A percentile compares a stretch with the other conserved stretches of the same genome.
phyloP scores from a whole-genome alignment of 2,329 filamentous ascomycete species.

The Ampelomyces quisqualis region DNA sequence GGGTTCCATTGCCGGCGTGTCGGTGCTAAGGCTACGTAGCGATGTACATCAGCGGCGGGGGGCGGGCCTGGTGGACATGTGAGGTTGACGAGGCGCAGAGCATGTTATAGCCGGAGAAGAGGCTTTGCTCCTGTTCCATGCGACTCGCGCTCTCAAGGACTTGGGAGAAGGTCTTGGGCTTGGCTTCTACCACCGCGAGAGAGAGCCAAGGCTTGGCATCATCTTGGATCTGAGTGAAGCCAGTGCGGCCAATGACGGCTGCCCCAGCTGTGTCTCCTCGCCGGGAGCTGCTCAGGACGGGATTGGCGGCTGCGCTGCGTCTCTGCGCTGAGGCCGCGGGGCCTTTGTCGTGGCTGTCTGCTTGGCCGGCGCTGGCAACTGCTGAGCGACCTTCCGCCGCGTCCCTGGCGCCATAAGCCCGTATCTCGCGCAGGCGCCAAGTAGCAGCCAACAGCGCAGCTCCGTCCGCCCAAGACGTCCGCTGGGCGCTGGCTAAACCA shows the following conservation, averaged over 20 bases:
- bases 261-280: conserved; percentile 4
- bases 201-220: conserved; percentile 29
- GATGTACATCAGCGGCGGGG: conserved; percentile 30
- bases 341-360: conserved; percentile 4
- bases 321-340: conserved; percentile 6
- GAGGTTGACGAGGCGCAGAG: conserved; percentile 25
- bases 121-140: conserved; percentile 37
- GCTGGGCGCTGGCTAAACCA: conserved; percentile 12
- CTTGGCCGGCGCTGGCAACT: conserved; percentile 11
- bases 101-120: conserved; percentile 39
- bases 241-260: conserved; percentile 25
- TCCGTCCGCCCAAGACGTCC: conserved; percentile 22
- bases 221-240: conserved; percentile 21
- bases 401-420: conserved; percentile 1
- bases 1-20: conserved; percentile 36
- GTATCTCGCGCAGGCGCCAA: conserved; percentile 12
- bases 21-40: conserved; percentile 22
- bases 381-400: conserved; percentile 8
- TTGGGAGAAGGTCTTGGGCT: conserved; percentile 36
- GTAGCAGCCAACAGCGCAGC: conserved; percentile 13
- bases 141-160: conserved; percentile 33
- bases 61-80: conserved; percentile 16
- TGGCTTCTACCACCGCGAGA: conserved; percentile 25
- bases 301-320: conserved; percentile 24
- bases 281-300: conserved; percentile 28